Evolutionary conservation across 225 moss, liverwort and hornwort species (phyloP).

Genomic region (Bryum argenteum): DNA sequence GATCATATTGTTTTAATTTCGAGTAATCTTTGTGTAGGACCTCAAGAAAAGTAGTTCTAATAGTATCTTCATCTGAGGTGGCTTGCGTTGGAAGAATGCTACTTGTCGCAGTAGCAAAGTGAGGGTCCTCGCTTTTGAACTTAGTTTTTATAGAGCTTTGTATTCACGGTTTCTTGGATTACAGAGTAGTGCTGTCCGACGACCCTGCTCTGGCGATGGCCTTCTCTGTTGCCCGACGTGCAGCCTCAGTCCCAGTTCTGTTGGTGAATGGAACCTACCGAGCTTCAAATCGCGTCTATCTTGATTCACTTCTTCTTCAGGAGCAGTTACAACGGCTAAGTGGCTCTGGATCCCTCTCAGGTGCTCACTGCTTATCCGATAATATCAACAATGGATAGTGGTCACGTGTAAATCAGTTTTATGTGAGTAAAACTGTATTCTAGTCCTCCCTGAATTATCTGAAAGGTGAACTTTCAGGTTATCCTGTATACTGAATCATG

Average conservation of each 20-base stretch:
- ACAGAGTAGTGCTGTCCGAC: slow-evolving; percentile 79
- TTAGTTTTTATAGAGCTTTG: slow-evolving; percentile 4
- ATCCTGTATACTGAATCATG: slow-evolving; percentile 11
- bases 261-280: slow-evolving; percentile 83
- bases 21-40: not conserved
- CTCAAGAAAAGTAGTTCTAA: not conserved
- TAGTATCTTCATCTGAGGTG: not conserved
- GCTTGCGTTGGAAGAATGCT: not conserved
- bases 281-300: slow-evolving; percentile 86
- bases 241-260: slow-evolving; percentile 81
- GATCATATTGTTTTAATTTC: not conserved
- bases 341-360: slow-evolving; percentile 47
- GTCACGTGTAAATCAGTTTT: no score
- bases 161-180: slow-evolving; percentile 12
- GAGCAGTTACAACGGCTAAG: slow-evolving; percentile 79
- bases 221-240: slow-evolving; percentile 85
- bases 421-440: not conserved
- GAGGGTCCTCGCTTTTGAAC: not conserved
- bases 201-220: slow-evolving; percentile 97
- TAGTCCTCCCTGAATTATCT: not conserved
- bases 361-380: slow-evolving; percentile 20
- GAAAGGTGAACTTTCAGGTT: not conserved
- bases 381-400: no score
- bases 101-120: not conserved
- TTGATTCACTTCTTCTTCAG: slow-evolving; percentile 90